Evolutionary conservation across 805 yeast genomes (phyloP).

Genomic region (Kuraishia ogatae): DNA sequence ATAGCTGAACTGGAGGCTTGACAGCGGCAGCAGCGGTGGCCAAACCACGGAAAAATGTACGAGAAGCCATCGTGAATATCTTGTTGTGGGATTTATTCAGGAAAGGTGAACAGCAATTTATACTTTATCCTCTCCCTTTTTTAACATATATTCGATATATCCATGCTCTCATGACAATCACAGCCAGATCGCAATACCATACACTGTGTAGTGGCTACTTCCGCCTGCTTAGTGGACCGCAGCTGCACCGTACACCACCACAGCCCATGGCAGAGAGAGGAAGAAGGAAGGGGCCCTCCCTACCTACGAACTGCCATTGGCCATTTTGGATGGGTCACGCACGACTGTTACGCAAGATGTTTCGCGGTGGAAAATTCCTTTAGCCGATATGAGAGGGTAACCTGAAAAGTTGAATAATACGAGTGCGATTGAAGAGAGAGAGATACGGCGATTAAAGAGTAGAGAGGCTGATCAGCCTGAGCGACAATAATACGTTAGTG

Average conservation of each 20-base stretch:
- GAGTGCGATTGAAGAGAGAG: no score
- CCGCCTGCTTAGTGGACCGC: background rate
- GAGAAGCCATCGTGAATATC: constrained; percentile 41
- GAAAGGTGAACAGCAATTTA: no score
- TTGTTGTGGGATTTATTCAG: background rate
- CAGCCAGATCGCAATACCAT: background rate
- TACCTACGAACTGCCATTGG: background rate
- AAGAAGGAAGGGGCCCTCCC: background rate
- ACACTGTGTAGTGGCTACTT: background rate
- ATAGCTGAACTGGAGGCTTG: constrained; percentile 88
- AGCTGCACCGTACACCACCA: no score
- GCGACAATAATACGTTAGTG: no score
- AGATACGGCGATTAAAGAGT: no score
- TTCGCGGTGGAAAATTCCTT: no score
- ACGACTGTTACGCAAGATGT: background rate
- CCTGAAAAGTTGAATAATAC: no score
- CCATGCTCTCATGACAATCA: no score
- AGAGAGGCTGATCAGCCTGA: no score
- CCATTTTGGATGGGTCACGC: background rate
- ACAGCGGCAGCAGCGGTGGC: constrained; percentile 54
- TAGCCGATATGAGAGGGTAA: no score
- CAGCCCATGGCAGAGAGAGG: background rate
- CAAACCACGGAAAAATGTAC: constrained; percentile 60
- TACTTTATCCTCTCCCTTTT: no score
- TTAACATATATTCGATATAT: no score